Base-by-base conservation (phyloP, 2,329 filamentous ascomycete species). In the Penicillium expansum region DNA sequence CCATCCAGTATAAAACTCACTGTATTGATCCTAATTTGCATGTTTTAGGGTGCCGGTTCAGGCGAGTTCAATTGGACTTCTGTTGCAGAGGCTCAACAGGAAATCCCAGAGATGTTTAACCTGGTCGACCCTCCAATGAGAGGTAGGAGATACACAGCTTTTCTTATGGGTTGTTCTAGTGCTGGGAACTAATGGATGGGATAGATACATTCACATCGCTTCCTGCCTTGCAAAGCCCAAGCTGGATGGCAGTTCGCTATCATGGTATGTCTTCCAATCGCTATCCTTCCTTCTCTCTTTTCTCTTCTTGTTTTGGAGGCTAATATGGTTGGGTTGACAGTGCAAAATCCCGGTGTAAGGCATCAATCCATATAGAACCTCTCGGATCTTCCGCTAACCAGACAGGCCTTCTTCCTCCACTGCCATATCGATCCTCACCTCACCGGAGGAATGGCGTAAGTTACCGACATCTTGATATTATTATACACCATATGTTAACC, bases 351-450 rank as follows among this genome's bases (percentile, higher is more conserved):
- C 6, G 52, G 52, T 3, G 52, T 53, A 37, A 53, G 51, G 24
- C 3, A 30, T 5, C 8, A 7, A 22, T 50, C 5, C 18, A 22
- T 20, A 13, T 38, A n/a, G 5, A 33, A 33, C 5, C 8, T 38
- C 35, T 20, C 2, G 8, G 4, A 30, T 3, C 30, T 10, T 18
- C 37, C 5, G 16, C 42, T 54, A 48, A 54, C 43, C 8, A 41
- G 27, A 14, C 14, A 54, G 51, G 43, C 45, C 4, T 55, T 55
- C 38, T 50, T 55, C 30, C 30, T 55, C n/a, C 45, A 50, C 13
- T 55, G 52, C n/a, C 52, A 55, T 10, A 50, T 50, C 32, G 45
- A 55, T 8, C 52, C 45, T 6, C 52, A 55, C n/a, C 38, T 55
- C 16, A 55, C 45, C 13, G 52, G 52, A 14, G 45, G 52, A 14